Evolutionary conservation across 768 basidiomycete species (phyloP).

Genomic region (Leccinum obscurum): DNA sequence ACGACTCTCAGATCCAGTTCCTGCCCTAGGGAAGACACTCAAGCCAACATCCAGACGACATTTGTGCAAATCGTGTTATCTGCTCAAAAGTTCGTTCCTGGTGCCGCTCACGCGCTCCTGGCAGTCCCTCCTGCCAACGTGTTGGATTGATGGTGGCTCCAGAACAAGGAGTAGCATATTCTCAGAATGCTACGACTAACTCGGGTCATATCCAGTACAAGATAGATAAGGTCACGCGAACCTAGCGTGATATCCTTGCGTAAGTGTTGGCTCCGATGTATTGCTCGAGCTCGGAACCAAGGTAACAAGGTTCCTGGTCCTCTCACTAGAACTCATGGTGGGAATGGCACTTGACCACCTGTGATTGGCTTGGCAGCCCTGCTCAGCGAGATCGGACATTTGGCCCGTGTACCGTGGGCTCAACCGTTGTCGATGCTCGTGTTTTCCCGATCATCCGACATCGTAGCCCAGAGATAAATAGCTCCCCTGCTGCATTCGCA

Average conservation of each 20-base stretch:
- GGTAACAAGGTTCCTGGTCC: background rate
- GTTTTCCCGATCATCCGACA: constrained; percentile 2
- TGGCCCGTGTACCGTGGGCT: background rate
- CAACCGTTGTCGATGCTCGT: background rate
- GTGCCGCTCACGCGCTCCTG: background rate
- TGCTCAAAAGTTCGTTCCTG: background rate
- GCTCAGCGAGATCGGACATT: background rate
- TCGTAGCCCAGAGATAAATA: background rate
- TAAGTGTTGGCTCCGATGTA: background rate
- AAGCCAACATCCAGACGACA: background rate
- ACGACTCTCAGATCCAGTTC: background rate
- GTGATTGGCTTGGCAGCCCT: background rate
- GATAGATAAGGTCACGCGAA: background rate
- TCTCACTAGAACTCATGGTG: background rate
- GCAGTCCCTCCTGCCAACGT: background rate
- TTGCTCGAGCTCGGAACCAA: background rate
- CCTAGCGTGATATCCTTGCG: background rate
- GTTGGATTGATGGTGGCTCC: background rate
- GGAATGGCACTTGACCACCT: background rate
- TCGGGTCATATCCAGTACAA: background rate
- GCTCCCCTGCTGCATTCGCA: background rate
- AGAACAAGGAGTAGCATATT: background rate
- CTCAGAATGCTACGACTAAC: background rate
- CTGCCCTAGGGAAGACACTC: background rate
- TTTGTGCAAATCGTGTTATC: background rate